Base-by-base conservation (phyloP, 2,329 filamentous ascomycete species). In the Mycosphaerella arachidis region DNA sequence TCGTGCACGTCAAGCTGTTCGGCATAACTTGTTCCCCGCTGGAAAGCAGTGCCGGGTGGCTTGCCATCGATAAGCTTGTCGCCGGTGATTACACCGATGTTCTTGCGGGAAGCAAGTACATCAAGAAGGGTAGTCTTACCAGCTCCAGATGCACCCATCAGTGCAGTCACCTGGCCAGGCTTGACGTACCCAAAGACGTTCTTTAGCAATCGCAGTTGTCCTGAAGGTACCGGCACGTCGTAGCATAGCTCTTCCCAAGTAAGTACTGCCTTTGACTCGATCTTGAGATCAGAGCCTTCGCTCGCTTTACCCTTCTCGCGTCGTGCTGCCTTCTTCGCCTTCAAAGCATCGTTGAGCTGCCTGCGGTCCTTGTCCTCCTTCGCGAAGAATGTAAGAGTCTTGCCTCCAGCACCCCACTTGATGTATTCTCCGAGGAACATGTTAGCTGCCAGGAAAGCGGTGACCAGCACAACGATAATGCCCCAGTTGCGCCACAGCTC, bases 81-180 rank as follows among this genome's bases (percentile, higher is more conserved):
- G 46, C 86, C 86, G 35, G 74, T 75, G 54, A 88, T 83, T 5
- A 86, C 83, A 64, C 86, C 86, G 62, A 87, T 85, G 64, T 83
- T 87, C 73, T 86, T 86, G 58, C 86, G 76, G 5, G 81, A 77
- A 1, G 86, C 85, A 10, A 95, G 78, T 0, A 93, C 89, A 68
- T 96, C 90, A 2, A 96, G 78, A 0, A 95, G 78, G 0, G 91
- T 95, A 0, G 91, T 94, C 77, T 96, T 96, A 53, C 91, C 91
- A 4, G 91, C 91, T n/a, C 84, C 84, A 3, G 80, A 83, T 13
- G 79, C 78, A 4, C 79, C 80, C 79, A 81, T 82, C 45, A 82
- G 66, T 6, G 80, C 80, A 6, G 78, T 81, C 27, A 82, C 63
- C 52, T 78, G 74, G 7, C 80, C 80, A 0, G 80, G 79, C 58